phyloP scores from a whole-genome alignment of 2,329 filamentous ascomycete genomes.

The Sporothrix protearum region DNA sequence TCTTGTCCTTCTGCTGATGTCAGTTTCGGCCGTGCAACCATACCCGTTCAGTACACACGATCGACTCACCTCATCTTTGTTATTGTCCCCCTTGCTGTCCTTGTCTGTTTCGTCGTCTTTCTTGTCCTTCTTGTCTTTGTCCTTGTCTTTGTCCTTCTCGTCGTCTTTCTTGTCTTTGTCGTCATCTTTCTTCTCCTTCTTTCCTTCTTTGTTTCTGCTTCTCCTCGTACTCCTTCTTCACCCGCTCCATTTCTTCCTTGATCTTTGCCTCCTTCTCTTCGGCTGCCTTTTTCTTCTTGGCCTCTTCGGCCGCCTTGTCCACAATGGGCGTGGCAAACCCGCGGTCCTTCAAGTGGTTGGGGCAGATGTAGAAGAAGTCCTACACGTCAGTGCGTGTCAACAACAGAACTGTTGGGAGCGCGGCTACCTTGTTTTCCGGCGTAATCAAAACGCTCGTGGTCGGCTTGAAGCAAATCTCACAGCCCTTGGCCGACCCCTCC shows the following conservation, averaged over 20 bases:
- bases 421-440: conserved; percentile 74
- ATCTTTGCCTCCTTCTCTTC: conserved; percentile 63
- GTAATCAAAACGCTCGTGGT: conserved; percentile 84
- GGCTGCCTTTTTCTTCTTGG: conserved; percentile 62
- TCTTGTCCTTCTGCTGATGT: conserved; percentile 9
- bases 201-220: conserved; percentile 65
- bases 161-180: conserved; percentile 49
- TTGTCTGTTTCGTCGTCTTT: conserved; percentile 30
- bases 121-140: conserved; percentile 38
- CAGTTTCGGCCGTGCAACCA: not conserved
- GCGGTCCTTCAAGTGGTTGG: conserved; percentile 74
- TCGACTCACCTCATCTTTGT: conserved; percentile 7
- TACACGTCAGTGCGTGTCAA: conserved; percentile 27
- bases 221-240: conserved; percentile 76
- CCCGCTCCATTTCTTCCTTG: conserved; percentile 59
- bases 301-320: conserved; percentile 62
- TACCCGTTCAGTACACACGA: not conserved
- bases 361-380: conserved; percentile 92
- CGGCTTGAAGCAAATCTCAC: conserved; percentile 88
- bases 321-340: conserved; percentile 75
- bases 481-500: conserved; percentile 76
- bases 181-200: conserved; percentile 57
- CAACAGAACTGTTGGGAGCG: not conserved
- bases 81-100: not conserved
- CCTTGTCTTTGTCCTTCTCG: conserved; percentile 42